Evolutionary conservation across 2,329 filamentous ascomycete genomes (phyloP).

Genomic region (Calonectria hongkongensis): DNA sequence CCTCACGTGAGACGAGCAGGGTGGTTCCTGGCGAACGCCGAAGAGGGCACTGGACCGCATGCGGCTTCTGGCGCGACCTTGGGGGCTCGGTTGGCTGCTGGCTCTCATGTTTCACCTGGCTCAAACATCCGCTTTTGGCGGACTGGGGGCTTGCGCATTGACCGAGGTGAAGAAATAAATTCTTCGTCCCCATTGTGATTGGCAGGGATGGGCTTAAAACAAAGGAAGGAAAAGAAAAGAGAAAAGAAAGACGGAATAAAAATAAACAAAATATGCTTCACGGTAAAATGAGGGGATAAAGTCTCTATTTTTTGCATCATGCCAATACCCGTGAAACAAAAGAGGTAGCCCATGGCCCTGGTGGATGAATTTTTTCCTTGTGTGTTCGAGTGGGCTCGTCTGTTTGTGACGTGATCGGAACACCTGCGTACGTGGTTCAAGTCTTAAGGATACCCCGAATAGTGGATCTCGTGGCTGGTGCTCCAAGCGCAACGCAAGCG

Average conservation of each 20-base stretch:
- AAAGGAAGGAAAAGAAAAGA: neutral
- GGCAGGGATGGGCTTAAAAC: neutral
- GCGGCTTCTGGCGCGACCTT: conserved; percentile 11
- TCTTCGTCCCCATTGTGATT: neutral
- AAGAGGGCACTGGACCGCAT: conserved; percentile 8
- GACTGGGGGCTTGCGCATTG: neutral
- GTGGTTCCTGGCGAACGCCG: conserved; percentile 10
- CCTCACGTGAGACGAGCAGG: conserved; percentile 20
- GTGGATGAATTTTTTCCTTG: conserved; percentile 2
- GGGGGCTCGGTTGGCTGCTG: conserved; percentile 20
- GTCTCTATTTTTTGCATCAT: conserved; percentile 2
- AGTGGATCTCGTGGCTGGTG: conserved; percentile 17
- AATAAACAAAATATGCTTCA: neutral
- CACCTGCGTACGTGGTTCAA: conserved; percentile 19
- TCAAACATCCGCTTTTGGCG: conserved; percentile 14
- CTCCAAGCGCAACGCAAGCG: conserved; percentile 24
- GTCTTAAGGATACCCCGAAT: conserved; percentile 23
- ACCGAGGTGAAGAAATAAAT: neutral
- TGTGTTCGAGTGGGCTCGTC: neutral
- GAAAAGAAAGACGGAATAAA: neutral
- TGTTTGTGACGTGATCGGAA: conserved; percentile 27
- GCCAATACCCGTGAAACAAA: conserved; percentile 5
- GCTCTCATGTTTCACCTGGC: conserved; percentile 13
- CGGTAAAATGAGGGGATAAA: neutral
- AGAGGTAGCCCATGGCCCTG: neutral